Evolutionary conservation across 164 flowering plant species (phyloP), one percentile per base, ranked within the genome.

Genomic region (Sextonia rubra): DNA sequence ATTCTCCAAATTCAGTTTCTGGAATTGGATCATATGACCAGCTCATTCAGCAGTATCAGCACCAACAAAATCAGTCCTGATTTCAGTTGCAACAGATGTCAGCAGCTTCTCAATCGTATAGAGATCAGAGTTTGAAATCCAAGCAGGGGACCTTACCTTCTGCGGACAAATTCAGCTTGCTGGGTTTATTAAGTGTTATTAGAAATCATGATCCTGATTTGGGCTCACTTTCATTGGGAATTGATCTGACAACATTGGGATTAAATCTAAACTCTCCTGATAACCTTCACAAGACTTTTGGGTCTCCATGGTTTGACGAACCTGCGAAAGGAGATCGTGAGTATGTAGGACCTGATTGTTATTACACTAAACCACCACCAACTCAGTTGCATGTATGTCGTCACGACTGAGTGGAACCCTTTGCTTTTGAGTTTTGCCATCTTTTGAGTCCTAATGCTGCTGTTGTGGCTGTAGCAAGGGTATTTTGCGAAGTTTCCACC

Each of bases 261-360:
- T 76, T 96, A 69, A 93, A 91, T 75, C 83, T 96, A 82, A 92
- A 90, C 81, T 90, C 97, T n/a, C 25, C 86, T 1, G 97, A 93
- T 67, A 87, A 90, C 80, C 92, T 96, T 22, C 88, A 93, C 79
- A 91, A 92, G 80, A 88, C 93, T 26, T 96, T 96, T 81, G 92
- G 86, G 65, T 93, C 99, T 30, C 98, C 98, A 48, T 96, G 97
- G 97, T 90, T 97, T 55, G 95, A 93, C 71, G 95, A 90, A 73
- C 98, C 98, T 63, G 86, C 89, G 48, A 93, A 92, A 79, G 97
- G 97, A 65, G 98, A 91, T 20, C 94, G 92, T 23, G 97, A 96
- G 77, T 92, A 86, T 74, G 80, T 69, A 61, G 90, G 93, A 75
- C 99, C 98, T 0, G 91, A 86, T 47, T 96, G 99, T 82, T 96